Base-by-base conservation (phyloP, 2,329 filamentous ascomycete genomes). In the Sporothrix pallida region DNA sequence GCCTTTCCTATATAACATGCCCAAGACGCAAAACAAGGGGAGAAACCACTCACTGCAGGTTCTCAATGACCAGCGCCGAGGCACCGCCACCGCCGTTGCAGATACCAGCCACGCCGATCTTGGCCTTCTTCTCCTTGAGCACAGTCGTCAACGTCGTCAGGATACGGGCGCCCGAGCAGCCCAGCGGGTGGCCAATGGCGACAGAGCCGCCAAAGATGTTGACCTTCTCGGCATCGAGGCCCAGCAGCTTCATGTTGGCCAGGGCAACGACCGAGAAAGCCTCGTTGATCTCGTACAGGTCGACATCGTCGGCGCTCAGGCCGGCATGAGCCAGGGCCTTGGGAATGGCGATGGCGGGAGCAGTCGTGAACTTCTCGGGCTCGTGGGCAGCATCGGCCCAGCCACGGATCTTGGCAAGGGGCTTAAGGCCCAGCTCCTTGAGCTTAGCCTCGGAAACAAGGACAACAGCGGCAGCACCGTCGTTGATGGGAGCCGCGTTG, bases 201-300 rank as follows among this genome's bases (percentile, higher is more conserved):
- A 99, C 96, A 72, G 96, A 93, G 81, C 96, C 96, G 80, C 96
- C 96, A 80, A 94, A 95, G 73, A 98, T 86, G 85, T 99, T 99
- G 81, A 99, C 95, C 85, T 94, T 97, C 75, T 95, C 93, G 77
- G 93, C 88, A 76, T 87, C 86, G 73, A 99, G 85, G 75, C 87
- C 88, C 56, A 99, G 90, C 72, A 98, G 83, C 89, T 99, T 97
- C 85, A 97, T 90, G 87, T 99, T 99, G 78, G 96, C 95, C 71
- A 99, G 88, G 54, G 96, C 94, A 76, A 99, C 96, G 69, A 97
- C 96, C 76, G 93, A 96, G 87, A 99, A 99, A 58, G 96, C 96
- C 87, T 99, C 96, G 87, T 99, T 99, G 87, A 99, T 98, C 87
- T 99, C 96, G 83, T 96, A 99, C 78, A 90, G 96, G 80, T 98